Evolutionary conservation across 192 early-diverging fungal species (phyloP).

Genomic region (Rhizoclosmatium sp.): DNA sequence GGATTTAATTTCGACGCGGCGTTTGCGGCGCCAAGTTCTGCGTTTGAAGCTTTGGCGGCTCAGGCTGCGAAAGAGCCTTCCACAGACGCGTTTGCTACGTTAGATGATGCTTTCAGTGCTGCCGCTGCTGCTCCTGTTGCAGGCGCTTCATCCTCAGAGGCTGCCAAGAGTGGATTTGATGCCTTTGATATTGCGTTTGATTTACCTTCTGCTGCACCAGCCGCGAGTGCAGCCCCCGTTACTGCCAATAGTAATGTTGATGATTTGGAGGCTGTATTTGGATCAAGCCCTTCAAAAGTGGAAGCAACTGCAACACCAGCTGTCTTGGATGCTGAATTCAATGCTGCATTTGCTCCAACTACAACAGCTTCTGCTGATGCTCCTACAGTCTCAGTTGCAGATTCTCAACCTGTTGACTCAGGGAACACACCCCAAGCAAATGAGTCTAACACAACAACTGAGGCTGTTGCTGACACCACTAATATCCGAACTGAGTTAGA

Average conservation of each 20-base stretch:
- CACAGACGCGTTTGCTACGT: not conserved
- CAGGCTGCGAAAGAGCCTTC: not conserved
- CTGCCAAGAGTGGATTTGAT: slow-evolving; percentile 5
- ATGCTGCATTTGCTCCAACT: not conserved
- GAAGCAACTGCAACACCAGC: not conserved
- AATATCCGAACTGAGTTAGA: not conserved
- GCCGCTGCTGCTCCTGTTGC: not conserved
- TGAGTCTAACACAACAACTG: not conserved
- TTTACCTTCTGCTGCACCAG: not conserved
- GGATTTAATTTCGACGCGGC: slow-evolving; percentile 29
- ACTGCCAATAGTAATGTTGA: not conserved
- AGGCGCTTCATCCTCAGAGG: not conserved
- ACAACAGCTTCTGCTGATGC: not conserved
- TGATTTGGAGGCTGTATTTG: slow-evolving; percentile 12
- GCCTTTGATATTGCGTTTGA: slow-evolving; percentile 18
- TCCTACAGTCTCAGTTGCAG: not conserved
- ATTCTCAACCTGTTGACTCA: not conserved
- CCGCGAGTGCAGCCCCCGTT: not conserved
- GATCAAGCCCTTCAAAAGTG: not conserved
- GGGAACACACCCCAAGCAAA: not conserved
- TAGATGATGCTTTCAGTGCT: slow-evolving; percentile 8
- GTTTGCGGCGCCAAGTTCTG: slow-evolving; percentile 8
- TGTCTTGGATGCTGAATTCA: not conserved
- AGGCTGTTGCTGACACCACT: not conserved
- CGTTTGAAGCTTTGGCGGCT: not conserved